Percentiles rank a stretch among this genome's conserved stretches.
phyloP scores from a whole-genome alignment of 2,329 filamentous ascomycete genomes.

The Phaeosphaeriaceae sp. region DNA sequence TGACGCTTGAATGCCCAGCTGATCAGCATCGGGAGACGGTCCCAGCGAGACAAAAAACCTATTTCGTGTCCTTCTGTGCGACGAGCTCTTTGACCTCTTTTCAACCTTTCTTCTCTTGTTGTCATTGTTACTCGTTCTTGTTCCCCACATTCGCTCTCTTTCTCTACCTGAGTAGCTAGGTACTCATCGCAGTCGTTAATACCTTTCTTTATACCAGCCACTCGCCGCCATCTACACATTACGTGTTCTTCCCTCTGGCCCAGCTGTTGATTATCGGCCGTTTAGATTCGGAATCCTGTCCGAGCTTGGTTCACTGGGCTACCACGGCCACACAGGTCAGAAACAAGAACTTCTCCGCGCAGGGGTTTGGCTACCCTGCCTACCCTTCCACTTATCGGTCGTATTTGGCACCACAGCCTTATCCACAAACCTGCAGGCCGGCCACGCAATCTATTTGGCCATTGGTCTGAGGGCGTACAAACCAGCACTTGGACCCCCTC shows the following conservation, averaged over 20 bases:
- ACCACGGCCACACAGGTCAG: constrained; percentile 15
- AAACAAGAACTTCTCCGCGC: constrained; percentile 11
- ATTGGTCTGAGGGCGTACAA: no score
- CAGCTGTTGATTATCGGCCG: constrained; percentile 9
- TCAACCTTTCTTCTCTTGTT: constrained; percentile 14
- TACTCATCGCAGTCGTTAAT: no score
- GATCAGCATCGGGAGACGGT: no score
- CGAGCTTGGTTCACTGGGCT: constrained; percentile 17
- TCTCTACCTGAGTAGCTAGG: no score
- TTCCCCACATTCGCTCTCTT: constrained; percentile 33
- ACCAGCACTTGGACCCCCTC: no score
- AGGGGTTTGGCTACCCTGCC: neutral
- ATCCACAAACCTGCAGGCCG: neutral
- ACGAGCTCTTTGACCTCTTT: constrained; percentile 19
- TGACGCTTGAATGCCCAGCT: constrained; percentile 13
- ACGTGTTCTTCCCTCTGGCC: neutral
- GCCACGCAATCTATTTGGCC: no score
- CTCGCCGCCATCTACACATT: no score
- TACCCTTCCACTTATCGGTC: neutral
- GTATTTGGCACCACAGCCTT: neutral
- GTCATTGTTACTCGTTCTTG: no score
- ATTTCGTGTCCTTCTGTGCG: constrained; percentile 20
- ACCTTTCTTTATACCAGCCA: no score
- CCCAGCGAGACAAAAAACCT: constrained; percentile 31
- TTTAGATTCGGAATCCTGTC: constrained; percentile 19